Evolutionary conservation across 306 rosid genomes (phyloP).

Genomic region (Pterocarpus santalinus): DNA sequence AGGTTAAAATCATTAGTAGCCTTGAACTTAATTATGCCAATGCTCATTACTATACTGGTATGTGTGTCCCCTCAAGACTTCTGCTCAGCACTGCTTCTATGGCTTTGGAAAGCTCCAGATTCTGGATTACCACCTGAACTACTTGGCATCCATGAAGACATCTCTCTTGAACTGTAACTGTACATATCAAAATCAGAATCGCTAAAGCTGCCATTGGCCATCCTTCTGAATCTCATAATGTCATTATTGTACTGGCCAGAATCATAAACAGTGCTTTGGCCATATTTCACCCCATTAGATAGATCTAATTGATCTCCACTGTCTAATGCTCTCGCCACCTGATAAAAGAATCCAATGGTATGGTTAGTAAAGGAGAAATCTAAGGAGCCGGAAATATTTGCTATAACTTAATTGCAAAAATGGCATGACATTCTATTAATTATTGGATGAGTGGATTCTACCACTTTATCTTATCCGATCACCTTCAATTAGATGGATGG

Average conservation of each 20-base stretch:
- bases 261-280: slow-evolving; percentile 82
- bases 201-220: slow-evolving; percentile 58
- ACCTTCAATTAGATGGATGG: too few species aligned
- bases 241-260: slow-evolving; percentile 77
- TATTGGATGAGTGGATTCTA: too few species aligned
- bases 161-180: slow-evolving; percentile 57
- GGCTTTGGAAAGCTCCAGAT: slow-evolving; percentile 49
- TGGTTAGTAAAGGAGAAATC: not conserved
- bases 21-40: slow-evolving; percentile 25
- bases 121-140: slow-evolving; percentile 64
- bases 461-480: too few species aligned
- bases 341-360: slow-evolving; percentile 38
- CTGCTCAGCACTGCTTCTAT: slow-evolving; percentile 15
- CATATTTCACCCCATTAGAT: slow-evolving; percentile 87
- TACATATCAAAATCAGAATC: slow-evolving; percentile 59
- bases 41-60: slow-evolving; percentile 19
- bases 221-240: slow-evolving; percentile 65
- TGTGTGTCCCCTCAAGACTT: slow-evolving; percentile 34
- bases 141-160: slow-evolving; percentile 44
- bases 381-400: too few species aligned
- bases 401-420: too few species aligned
- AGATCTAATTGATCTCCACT: slow-evolving; percentile 74
- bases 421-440: too few species aligned
- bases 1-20: slow-evolving; percentile 38
- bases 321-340: slow-evolving; percentile 90